Percentiles rank a stretch among this genome's conserved stretches.
Evolutionary conservation across 257 asterid species (phyloP).

Genomic region (Ilex asprella): DNA sequence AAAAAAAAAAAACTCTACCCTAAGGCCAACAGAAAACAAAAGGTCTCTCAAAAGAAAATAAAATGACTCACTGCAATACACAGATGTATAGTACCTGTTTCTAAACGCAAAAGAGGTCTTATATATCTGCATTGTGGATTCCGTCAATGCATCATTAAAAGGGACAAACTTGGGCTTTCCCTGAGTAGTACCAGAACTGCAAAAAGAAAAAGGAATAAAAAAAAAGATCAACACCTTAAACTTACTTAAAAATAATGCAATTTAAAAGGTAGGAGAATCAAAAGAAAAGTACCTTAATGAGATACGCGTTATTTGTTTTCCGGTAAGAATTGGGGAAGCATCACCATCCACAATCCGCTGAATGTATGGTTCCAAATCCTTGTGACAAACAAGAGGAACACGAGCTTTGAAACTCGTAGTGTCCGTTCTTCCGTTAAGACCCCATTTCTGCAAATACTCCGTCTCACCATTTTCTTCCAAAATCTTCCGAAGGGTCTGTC

Average conservation of each 20-base stretch:
- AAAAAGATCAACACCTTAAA: not conserved
- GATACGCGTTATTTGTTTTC: conserved; percentile 70
- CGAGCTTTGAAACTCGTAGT: conserved; percentile 49
- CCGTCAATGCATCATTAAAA: conserved; percentile 90
- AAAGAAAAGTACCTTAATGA: conserved; percentile 57
- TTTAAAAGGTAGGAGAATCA: not conserved
- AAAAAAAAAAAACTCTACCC: no score
- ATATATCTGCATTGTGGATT: conserved; percentile 75
- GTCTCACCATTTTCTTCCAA: conserved; percentile 72
- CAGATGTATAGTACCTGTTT: conserved; percentile 47
- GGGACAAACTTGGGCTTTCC: conserved; percentile 99
- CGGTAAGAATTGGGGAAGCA: conserved; percentile 55
- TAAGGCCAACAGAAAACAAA: no score
- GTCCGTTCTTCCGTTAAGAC: conserved; percentile 70
- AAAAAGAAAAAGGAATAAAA: conserved; percentile 14
- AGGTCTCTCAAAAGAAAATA: no score
- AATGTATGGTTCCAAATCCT: conserved; percentile 77
- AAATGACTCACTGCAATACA: no score
- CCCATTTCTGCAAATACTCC: conserved; percentile 69
- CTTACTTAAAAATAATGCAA: not conserved
- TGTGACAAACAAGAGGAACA: conserved; percentile 67
- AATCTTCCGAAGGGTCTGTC: conserved; percentile 61
- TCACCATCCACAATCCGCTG: conserved; percentile 70
- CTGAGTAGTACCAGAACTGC: conserved; percentile 94
- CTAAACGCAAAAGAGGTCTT: conserved; percentile 85